Evolutionary conservation across 768 basidiomycete species (phyloP).

Genomic region (Lactifluus subvellereus): DNA sequence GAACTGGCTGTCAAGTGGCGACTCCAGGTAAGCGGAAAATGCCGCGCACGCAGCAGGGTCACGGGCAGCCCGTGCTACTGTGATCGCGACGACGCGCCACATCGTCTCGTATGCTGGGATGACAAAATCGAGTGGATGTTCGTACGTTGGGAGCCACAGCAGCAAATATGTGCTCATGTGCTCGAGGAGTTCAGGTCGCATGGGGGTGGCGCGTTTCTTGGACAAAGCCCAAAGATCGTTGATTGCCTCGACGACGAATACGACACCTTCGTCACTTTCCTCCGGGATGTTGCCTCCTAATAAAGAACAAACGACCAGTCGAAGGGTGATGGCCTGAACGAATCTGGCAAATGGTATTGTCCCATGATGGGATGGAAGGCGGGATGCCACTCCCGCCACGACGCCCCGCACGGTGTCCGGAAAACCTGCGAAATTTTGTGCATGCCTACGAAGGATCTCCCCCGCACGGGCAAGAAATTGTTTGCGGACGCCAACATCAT

Average conservation of each 20-base stretch:
- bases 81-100: conserved; percentile 52
- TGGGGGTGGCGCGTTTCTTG: conserved; percentile 31
- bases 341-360: background rate
- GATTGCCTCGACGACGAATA: conserved; percentile 36
- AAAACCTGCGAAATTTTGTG: background rate
- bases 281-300: conserved; percentile 8
- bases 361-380: background rate
- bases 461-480: conserved; percentile 32
- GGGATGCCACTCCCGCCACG: background rate
- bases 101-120: conserved; percentile 58
- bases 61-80: conserved; percentile 36
- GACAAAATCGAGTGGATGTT: conserved; percentile 45
- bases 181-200: conserved; percentile 31
- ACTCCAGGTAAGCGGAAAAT: conserved; percentile 35
- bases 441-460: conserved; percentile 29
- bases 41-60: conserved; percentile 27
- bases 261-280: conserved; percentile 1
- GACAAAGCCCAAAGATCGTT: conserved; percentile 45
- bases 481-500: conserved; percentile 33
- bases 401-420: background rate
- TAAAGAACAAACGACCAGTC: background rate
- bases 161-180: conserved; percentile 36
- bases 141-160: conserved; percentile 37
- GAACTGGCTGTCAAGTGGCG: conserved; percentile 33
- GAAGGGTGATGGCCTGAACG: conserved; percentile 5